A percentile compares a stretch with the other conserved stretches of the same genome.
phyloP scores from a whole-genome alignment of 192 early-diverging fungal genomes.

The Coemansia sp. region DNA sequence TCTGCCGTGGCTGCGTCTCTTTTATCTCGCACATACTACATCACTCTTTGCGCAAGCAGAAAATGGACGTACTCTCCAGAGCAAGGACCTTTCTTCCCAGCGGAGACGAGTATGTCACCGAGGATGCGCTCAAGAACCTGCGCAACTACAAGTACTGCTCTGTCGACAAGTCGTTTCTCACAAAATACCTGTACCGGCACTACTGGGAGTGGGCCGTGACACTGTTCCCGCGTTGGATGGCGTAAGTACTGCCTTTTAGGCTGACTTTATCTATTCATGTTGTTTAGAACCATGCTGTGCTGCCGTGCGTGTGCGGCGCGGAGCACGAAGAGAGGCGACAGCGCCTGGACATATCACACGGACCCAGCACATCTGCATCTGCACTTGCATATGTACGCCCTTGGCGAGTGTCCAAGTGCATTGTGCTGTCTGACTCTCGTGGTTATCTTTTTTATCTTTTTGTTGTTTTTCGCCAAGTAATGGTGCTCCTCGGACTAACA shows the following conservation, averaged over 20 bases:
- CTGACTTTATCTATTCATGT: not conserved
- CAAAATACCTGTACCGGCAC: slow-evolving; percentile 77
- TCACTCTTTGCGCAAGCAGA: not conserved
- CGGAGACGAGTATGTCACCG: slow-evolving; percentile 64
- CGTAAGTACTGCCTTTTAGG: slow-evolving; percentile 63
- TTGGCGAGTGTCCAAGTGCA: too few species aligned
- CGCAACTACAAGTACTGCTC: slow-evolving; percentile 77
- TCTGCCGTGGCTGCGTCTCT: slow-evolving; percentile 10
- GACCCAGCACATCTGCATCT: not conserved
- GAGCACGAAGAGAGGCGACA: not conserved
- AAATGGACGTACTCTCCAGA: not conserved
- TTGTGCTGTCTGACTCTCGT: too few species aligned
- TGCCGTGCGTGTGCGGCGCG: not conserved
- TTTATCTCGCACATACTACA: slow-evolving; percentile 12
- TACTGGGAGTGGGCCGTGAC: slow-evolving; percentile 92
- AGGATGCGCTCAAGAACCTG: slow-evolving; percentile 69
- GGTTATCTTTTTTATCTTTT: too few species aligned
- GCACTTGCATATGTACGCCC: not conserved
- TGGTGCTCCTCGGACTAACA: not conserved
- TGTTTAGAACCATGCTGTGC: not conserved
- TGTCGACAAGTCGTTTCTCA: slow-evolving; percentile 80
- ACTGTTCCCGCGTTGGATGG: slow-evolving; percentile 90
- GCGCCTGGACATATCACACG: not conserved
- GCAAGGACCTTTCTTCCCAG: slow-evolving; percentile 46
- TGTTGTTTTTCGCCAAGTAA: not conserved